Percentiles rank a stretch among this genome's conserved stretches.
Conservation (phyloP, 768 basidiomycete genomes). For the Tubosaeta sp. region DNA sequence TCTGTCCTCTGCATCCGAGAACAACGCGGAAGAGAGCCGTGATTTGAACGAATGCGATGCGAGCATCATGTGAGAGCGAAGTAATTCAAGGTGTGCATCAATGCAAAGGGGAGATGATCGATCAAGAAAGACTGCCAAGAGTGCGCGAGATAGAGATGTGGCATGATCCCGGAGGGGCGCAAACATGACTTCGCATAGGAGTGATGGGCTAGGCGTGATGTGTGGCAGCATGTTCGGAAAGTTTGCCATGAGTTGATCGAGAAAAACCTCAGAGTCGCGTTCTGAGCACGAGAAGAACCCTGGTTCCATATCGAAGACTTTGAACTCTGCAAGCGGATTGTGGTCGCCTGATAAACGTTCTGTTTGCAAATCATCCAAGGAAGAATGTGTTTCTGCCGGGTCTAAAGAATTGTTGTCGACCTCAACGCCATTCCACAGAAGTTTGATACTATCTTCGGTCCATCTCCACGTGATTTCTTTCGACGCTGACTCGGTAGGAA, state of each 20-base stretch:
- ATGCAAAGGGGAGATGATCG: slow-evolving; percentile 63
- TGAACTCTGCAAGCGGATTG: slow-evolving; percentile 44
- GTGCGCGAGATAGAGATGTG: slow-evolving; percentile 58
- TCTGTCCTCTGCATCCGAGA: slow-evolving; percentile 65
- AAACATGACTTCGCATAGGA: slow-evolving; percentile 61
- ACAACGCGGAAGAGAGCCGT: slow-evolving; percentile 66
- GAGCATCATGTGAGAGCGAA: slow-evolving; percentile 74
- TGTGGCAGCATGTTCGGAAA: slow-evolving; percentile 62
- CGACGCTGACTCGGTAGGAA: slow-evolving; percentile 32
- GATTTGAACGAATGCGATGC: slow-evolving; percentile 70
- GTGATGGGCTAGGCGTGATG: slow-evolving; percentile 58
- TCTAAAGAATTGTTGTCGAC: neutral
- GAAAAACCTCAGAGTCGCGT: slow-evolving; percentile 15
- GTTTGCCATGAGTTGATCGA: slow-evolving; percentile 46
- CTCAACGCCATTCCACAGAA: slow-evolving; percentile 6
- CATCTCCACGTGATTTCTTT: slow-evolving; percentile 50
- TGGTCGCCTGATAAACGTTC: slow-evolving; percentile 11
- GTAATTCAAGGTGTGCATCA: slow-evolving; percentile 58
- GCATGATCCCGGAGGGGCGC: slow-evolving; percentile 58
- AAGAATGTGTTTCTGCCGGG: neutral
- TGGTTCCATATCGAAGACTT: slow-evolving; percentile 65
- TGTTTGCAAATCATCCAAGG: neutral
- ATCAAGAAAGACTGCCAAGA: slow-evolving; percentile 64
- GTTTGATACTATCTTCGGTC: slow-evolving; percentile 21
- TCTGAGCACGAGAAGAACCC: slow-evolving; percentile 35